phyloP scores from a whole-genome alignment of 2,329 filamentous ascomycete genomes.

The Leptodontidium sp. region DNA sequence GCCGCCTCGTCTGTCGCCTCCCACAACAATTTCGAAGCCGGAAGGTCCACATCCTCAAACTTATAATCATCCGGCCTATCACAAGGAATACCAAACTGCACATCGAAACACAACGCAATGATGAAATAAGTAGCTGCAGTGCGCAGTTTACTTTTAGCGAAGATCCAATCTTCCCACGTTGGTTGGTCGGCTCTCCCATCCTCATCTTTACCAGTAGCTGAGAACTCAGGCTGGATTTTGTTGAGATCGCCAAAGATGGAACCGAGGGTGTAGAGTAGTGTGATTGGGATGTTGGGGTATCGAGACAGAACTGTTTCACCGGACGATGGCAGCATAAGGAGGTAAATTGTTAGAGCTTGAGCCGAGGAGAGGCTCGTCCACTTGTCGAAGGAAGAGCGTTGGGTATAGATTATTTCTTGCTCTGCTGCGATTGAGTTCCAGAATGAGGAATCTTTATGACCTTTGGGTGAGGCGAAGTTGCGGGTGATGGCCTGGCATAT shows the following conservation, averaged over 20 bases:
- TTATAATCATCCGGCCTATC: slow-evolving; percentile 13
- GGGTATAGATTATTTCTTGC: slow-evolving; percentile 20
- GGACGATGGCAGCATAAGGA: slow-evolving; percentile 14
- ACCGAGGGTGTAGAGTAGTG: slow-evolving; percentile 8
- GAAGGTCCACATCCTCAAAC: slow-evolving; percentile 19
- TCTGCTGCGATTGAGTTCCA: slow-evolving; percentile 14
- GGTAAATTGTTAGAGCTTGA: slow-evolving; percentile 15
- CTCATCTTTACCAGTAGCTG: background rate
- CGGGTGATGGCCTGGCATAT: slow-evolving; percentile 10
- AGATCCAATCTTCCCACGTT: slow-evolving; percentile 19
- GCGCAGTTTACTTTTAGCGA: slow-evolving; percentile 15
- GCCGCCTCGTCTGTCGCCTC: slow-evolving; percentile 15
- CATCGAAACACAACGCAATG: slow-evolving; percentile 15
- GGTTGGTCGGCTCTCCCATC: background rate
- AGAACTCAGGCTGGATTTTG: background rate
- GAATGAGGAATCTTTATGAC: background rate
- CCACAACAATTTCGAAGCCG: slow-evolving; percentile 11
- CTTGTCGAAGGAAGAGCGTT: slow-evolving; percentile 12
- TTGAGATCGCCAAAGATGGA: slow-evolving; percentile 2
- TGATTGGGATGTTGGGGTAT: slow-evolving; percentile 10
- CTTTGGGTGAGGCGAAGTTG: background rate
- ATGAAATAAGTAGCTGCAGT: slow-evolving; percentile 17
- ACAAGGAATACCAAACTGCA: slow-evolving; percentile 22
- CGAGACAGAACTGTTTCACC: slow-evolving; percentile 3
- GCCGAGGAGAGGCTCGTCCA: slow-evolving; percentile 11